Evolutionary conservation across 164 flowering plant genomes (phyloP).

Genomic region (Macadamia integrifolia): DNA sequence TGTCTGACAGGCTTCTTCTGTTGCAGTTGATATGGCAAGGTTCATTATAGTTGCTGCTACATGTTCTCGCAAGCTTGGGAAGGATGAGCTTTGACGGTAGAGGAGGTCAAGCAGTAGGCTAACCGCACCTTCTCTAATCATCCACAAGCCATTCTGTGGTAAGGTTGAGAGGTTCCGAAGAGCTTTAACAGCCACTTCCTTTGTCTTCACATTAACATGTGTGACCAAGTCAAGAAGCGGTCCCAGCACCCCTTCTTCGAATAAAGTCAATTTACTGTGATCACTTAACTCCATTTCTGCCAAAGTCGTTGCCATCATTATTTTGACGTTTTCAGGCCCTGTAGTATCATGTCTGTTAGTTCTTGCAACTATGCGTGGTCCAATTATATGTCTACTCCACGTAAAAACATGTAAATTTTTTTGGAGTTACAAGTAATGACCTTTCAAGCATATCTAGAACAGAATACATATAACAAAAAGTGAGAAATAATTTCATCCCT

Average conservation of each 20-base stretch:
- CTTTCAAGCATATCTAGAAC: not conserved
- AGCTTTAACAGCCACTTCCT: conserved; percentile 38
- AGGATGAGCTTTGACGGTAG: conserved; percentile 27
- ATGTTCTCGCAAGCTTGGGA: conserved; percentile 36
- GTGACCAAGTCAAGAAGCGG: conserved; percentile 47
- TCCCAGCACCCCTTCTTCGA: conserved; percentile 45
- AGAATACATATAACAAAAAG: too few relatives aligned
- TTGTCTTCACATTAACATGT: conserved; percentile 30
- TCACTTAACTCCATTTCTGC: conserved; percentile 72
- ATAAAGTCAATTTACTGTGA: conserved; percentile 41
- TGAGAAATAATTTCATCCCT: too few relatives aligned
- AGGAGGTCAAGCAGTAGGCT: conserved; percentile 46
- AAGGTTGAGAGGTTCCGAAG: conserved; percentile 56
- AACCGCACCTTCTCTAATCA: conserved; percentile 56
- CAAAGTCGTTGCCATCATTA: conserved; percentile 45
- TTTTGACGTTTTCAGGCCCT: conserved; percentile 52
- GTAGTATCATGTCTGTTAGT: conserved; percentile 14
- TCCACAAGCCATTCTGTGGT: conserved; percentile 47
- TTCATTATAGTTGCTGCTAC: conserved; percentile 52
- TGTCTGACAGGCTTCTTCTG: conserved; percentile 21
- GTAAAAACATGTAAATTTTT: not conserved
- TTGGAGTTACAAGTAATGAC: not conserved
- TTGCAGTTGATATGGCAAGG: conserved; percentile 45
- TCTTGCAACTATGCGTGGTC: not conserved
- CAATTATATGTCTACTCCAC: not conserved